Evolutionary conservation across 805 yeast species (phyloP).

Genomic region (Alloascoidea africana): DNA sequence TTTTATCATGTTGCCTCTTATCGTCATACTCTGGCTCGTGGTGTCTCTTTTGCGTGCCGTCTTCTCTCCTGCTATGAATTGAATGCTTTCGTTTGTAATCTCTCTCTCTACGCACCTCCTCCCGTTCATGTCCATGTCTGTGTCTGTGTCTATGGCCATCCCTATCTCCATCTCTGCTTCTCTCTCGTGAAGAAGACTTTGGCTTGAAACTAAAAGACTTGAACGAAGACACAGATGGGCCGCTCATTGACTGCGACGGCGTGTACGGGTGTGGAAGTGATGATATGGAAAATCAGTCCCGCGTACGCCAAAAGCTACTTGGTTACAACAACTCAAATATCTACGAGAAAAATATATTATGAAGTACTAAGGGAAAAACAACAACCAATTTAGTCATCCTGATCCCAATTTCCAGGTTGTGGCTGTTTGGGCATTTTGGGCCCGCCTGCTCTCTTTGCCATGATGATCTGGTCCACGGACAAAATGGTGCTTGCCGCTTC

Average conservation of each 20-base stretch:
- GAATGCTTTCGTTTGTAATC: background rate
- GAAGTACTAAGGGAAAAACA: too few relatives aligned
- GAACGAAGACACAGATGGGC: background rate
- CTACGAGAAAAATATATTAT: too few relatives aligned
- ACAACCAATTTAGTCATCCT: constrained; percentile 43
- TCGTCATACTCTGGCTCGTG: constrained; percentile 1
- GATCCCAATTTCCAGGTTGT: constrained; percentile 93
- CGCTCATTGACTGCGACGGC: background rate
- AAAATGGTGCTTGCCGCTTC: constrained; percentile 88
- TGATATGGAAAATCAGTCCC: too few relatives aligned
- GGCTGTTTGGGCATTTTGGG: constrained; percentile 81
- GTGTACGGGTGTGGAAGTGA: background rate
- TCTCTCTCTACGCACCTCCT: background rate
- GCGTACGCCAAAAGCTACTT: too few relatives aligned
- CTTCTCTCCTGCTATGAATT: background rate
- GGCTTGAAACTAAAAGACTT: background rate
- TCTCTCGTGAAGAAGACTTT: background rate
- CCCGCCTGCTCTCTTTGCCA: constrained; percentile 99
- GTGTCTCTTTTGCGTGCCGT: background rate
- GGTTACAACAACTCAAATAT: too few relatives aligned
- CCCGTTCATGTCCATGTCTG: background rate
- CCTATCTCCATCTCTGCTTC: background rate
- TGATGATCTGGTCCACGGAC: constrained; percentile 91
- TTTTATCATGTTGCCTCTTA: background rate
- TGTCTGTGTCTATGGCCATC: background rate